These are phyloP conservation scores for Serendipita sp. DNA, from an alignment of 768 basidiomycete genomes.

Conservation along the genomic window DNA sequence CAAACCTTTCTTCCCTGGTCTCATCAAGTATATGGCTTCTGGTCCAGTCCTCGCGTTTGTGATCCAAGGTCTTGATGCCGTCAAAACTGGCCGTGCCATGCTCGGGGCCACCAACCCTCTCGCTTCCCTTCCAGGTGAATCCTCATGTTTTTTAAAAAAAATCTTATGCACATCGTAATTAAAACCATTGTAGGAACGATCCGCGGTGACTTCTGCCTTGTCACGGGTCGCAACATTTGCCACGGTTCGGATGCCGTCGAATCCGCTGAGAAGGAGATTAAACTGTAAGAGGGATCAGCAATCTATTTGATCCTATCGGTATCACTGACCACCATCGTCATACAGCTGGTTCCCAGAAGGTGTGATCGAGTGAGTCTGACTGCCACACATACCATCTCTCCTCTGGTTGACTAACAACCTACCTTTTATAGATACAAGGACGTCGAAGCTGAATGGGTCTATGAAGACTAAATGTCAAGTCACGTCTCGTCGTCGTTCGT, in stretches of 20 bases:
- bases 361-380: slow-evolving; percentile 34
- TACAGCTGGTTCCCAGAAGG: slow-evolving; percentile 87
- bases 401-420: neutral
- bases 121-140: slow-evolving; percentile 53
- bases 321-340: neutral
- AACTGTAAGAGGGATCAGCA: slow-evolving; percentile 39
- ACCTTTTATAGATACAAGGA: slow-evolving; percentile 25
- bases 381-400: too few relatives aligned
- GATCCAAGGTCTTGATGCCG: slow-evolving; percentile 86
- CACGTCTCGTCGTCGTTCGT: neutral
- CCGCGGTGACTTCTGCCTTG: slow-evolving; percentile 88
- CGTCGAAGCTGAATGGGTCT: slow-evolving; percentile 55
- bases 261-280: slow-evolving; percentile 86
- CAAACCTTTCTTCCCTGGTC: slow-evolving; percentile 90
- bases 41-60: slow-evolving; percentile 95
- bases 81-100: slow-evolving; percentile 92
- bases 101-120: slow-evolving; percentile 96
- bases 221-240: slow-evolving; percentile 88
- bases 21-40: slow-evolving; percentile 90
- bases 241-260: slow-evolving; percentile 84
- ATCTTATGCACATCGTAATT: neutral
- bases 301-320: neutral
- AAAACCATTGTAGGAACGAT: slow-evolving; percentile 50
- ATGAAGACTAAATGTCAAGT: slow-evolving; percentile 31
- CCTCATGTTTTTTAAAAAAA: slow-evolving; percentile 6